Conservation (phyloP, 139 green algal genomes). For the Chlorella ohadii region DNA sequence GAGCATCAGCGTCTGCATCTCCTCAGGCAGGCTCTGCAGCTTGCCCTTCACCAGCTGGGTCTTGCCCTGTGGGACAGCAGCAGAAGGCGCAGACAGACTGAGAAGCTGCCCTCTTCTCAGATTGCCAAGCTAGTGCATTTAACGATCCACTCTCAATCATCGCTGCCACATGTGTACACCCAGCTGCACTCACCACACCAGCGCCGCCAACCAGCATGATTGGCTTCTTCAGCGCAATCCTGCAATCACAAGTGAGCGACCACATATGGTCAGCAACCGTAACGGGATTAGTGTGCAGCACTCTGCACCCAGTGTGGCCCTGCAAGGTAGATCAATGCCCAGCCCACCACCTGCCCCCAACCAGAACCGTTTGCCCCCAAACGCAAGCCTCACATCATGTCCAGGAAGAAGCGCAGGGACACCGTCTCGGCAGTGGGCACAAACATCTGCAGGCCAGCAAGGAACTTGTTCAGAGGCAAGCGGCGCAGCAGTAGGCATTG, state of each 20-base stretch:
- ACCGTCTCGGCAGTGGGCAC: slow-evolving; percentile 89
- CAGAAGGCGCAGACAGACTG: background rate
- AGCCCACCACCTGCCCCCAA: background rate
- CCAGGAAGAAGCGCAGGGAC: slow-evolving; percentile 86
- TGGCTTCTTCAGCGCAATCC: slow-evolving; percentile 82
- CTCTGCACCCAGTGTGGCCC: too few relatives aligned
- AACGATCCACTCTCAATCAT: too few relatives aligned
- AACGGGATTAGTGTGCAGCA: too few relatives aligned
- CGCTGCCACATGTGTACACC: too few relatives aligned
- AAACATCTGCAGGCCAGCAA: slow-evolving; percentile 62
- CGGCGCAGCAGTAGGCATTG: background rate
- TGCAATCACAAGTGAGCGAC: too few relatives aligned
- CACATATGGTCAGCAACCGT: too few relatives aligned
- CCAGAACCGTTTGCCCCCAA: too few relatives aligned
- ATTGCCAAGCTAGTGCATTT: too few relatives aligned
- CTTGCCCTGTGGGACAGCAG: slow-evolving; percentile 60
- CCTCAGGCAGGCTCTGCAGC: slow-evolving; percentile 73
- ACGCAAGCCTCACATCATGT: background rate
- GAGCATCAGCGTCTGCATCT: slow-evolving; percentile 77
- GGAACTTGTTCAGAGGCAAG: background rate
- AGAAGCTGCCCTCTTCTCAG: too few relatives aligned
- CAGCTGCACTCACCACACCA: slow-evolving; percentile 44
- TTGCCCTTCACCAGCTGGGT: slow-evolving; percentile 93
- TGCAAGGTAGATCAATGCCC: too few relatives aligned
- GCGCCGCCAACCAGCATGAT: slow-evolving; percentile 93